These are phyloP conservation scores for Epichloe sp. DNA, from an alignment of 2,329 filamentous ascomycete species.

Conservation along the genomic window DNA sequence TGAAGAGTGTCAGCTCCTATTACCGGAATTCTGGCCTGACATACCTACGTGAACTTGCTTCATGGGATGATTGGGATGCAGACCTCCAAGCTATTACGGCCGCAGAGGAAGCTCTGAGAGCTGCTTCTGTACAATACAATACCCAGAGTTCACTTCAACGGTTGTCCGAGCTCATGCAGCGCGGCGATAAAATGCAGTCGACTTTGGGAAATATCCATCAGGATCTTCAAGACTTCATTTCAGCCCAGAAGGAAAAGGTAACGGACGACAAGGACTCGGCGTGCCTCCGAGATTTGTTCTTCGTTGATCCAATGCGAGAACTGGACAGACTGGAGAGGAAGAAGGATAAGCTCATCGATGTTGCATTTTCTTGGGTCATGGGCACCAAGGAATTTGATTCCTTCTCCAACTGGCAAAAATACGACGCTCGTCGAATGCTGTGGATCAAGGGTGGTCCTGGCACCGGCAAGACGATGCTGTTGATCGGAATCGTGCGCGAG, in stretches of 20 bases:
- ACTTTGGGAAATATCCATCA: conserved; percentile 6
- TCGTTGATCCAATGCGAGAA: conserved; percentile 7
- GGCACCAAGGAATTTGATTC: conserved; percentile 4
- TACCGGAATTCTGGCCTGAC: conserved; percentile 6
- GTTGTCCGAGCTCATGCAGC: conserved; percentile 6
- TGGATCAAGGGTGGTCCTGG: conserved; percentile 23
- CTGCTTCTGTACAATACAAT: conserved; percentile 7
- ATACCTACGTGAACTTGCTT: conserved; percentile 6
- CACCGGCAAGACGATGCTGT: conserved; percentile 25
- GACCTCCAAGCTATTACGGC: conserved; percentile 4
- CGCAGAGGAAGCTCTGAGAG: conserved; percentile 5
- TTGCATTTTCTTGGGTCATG: conserved; percentile 8
- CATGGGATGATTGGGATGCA: conserved; percentile 5
- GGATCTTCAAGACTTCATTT: conserved; percentile 8
- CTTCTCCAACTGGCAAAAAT: conserved; percentile 17
- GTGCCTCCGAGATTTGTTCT: conserved; percentile 8
- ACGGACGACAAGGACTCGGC: conserved; percentile 7
- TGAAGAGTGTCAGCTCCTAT: conserved; percentile 7
- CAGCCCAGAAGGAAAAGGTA: conserved; percentile 6
- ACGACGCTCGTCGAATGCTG: conserved; percentile 12
- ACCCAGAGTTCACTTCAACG: conserved; percentile 6
- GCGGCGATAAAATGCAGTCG: conserved; percentile 7
- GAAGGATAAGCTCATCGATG: conserved; percentile 7
- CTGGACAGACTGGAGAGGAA: conserved; percentile 7
- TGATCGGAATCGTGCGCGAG: conserved; percentile 17